Base-by-base conservation (phyloP, 2,329 filamentous ascomycete species). In the Lachnellula cervina region DNA sequence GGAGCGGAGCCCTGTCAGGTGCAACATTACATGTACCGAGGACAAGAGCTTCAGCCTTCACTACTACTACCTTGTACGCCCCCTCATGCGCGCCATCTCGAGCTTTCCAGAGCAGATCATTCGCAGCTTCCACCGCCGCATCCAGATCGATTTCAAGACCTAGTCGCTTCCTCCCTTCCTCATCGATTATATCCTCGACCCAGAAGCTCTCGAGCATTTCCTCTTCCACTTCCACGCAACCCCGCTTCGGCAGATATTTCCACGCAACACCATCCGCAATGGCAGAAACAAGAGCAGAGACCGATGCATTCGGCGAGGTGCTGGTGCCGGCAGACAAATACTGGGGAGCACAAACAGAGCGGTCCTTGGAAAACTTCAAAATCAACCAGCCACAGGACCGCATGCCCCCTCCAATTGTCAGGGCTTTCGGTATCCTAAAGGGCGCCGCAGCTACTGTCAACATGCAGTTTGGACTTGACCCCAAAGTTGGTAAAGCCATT, bases 351-450 rank as follows among this genome's bases (percentile, higher is more conserved):
- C 93, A 97, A 81, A 97, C 93, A 53, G 88, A 97, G 82, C 87
- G 93, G 65, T 97, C 93, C 51, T 83, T 97, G 73, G 87, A 89
- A 75, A 99, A 99, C 81, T 99, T 99, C 82, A 88, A 88, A 74
- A 97, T 99, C 84, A 97, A 97, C 78, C 94, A 97, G 81, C 94
- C 94, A 59, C 90, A 96, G 77, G 94, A 99, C 73, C 91, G 94
- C 73, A 97, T 97, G 92, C 94, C 94, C 49, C 87, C 90, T 63
- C 89, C 92, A 46, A 88, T 99, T 66, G 80, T 97, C 69, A 87
- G 86, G 75, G 94, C 94, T 6, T 97, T 99, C 73, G 94, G 94
- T 71, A 95, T 97, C 68, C 81, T 99, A 64, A 99, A 99, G 83
- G 93, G 92, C 63, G 94, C 94, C 55, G 94, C 94, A 45, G 94